These are phyloP conservation scores for Dactylonectria estremocensis DNA, from an alignment of 2,329 filamentous ascomycete genomes.

Conservation along the genomic window DNA sequence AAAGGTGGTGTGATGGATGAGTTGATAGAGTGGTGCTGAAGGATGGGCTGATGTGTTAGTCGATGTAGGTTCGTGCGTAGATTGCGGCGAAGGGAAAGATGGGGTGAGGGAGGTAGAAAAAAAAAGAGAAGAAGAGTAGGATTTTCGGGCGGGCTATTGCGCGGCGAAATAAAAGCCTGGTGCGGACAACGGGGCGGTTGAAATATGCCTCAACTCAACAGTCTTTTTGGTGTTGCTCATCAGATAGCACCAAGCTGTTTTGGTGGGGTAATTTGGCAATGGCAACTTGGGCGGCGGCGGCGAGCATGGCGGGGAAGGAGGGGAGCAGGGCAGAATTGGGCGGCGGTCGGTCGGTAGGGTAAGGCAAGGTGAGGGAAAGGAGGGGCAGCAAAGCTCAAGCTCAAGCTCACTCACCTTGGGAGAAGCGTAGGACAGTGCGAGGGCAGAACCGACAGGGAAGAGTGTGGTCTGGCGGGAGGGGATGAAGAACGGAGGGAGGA, in stretches of 20 bases:
- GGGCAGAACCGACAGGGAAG: constrained; percentile 28
- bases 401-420: constrained; percentile 38
- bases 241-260: constrained; percentile 41
- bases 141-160: constrained; percentile 33
- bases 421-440: constrained; percentile 23
- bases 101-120: constrained; percentile 30
- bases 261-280: constrained; percentile 46
- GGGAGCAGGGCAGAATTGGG: constrained; percentile 4
- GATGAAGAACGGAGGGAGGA: constrained; percentile 28
- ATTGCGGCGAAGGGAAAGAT: constrained; percentile 27
- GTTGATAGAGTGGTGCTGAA: constrained; percentile 31
- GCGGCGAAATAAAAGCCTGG: constrained; percentile 21
- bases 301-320: constrained; percentile 28
- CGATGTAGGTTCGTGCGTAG: constrained; percentile 31
- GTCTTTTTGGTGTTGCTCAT: constrained; percentile 46
- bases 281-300: constrained; percentile 34
- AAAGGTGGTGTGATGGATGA: constrained; percentile 39
- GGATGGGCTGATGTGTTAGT: constrained; percentile 43
- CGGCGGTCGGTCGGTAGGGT: neutral
- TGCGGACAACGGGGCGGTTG: constrained; percentile 37
- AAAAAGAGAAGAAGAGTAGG: constrained; percentile 29
- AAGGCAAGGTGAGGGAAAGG: constrained; percentile 17
- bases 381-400: constrained; percentile 19
- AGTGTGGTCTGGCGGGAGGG: constrained; percentile 34
- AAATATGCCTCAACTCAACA: constrained; percentile 48